Conservation (phyloP, 257 asterid genomes). For the Paraleonurus japonicus region DNA sequence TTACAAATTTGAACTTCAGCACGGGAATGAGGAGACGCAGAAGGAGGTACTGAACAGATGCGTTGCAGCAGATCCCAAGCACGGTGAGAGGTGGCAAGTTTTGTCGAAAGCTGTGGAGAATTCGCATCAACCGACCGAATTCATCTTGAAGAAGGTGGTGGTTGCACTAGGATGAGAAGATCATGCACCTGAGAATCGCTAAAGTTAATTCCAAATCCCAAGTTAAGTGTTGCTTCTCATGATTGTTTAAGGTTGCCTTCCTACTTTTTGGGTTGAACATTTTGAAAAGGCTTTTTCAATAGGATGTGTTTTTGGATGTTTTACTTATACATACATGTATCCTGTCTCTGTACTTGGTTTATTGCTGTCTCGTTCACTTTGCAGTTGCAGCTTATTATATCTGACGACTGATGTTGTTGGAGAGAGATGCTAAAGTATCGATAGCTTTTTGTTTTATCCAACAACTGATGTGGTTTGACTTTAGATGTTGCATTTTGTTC, state of each 20-base stretch:
- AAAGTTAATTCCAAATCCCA: conserved; percentile 27
- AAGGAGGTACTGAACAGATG: conserved; percentile 74
- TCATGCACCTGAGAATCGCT: conserved; percentile 51
- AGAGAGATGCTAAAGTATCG: neutral
- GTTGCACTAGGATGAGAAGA: conserved; percentile 78
- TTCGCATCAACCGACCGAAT: conserved; percentile 80
- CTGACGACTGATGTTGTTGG: neutral
- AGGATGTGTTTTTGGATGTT: neutral
- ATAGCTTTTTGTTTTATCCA: neutral
- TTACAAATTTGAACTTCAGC: conserved; percentile 75
- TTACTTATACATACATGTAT: neutral
- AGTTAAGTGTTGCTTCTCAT: neutral
- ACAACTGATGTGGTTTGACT: neutral
- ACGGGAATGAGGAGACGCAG: conserved; percentile 66
- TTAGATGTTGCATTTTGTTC: neutral
- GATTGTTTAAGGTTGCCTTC: neutral
- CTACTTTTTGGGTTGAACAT: neutral
- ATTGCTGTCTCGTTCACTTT: neutral
- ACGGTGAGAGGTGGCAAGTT: conserved; percentile 88
- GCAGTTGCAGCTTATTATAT: neutral
- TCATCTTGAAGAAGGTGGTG: conserved; percentile 79
- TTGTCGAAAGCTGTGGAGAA: conserved; percentile 86
- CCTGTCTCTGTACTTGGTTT: neutral
- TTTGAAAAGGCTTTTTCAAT: neutral
- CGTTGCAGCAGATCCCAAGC: conserved; percentile 85